Percentiles rank a stretch among this genome's conserved stretches.
Evolutionary conservation across 2,329 filamentous ascomycete genomes (phyloP).

Genomic region (Calonectria pseudoreteaudii): DNA sequence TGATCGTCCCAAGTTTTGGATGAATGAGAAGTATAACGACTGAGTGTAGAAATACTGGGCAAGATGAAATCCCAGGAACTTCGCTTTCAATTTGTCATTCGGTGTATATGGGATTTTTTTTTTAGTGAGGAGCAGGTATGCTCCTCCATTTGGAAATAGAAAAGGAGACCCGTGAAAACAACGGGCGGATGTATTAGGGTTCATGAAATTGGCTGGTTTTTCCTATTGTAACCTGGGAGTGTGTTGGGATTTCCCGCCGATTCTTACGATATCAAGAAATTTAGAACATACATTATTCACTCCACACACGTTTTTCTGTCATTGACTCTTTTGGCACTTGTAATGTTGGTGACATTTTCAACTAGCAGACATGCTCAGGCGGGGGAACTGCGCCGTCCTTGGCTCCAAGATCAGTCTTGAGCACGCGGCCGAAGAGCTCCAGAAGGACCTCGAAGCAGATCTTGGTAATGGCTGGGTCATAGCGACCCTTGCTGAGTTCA

Average conservation of each 20-base stretch:
- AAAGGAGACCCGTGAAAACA: constrained; percentile 28
- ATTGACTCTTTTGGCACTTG: neutral
- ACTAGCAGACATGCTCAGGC: constrained; percentile 79
- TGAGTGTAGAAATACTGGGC: constrained; percentile 26
- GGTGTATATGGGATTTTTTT: constrained; percentile 30
- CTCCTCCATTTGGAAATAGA: constrained; percentile 25
- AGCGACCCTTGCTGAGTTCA: constrained; percentile 92
- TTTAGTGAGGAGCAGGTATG: constrained; percentile 6
- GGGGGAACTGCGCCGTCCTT: constrained; percentile 70
- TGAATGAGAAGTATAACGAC: constrained; percentile 24
- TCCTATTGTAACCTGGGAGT: constrained; percentile 18
- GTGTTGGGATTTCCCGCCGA: constrained; percentile 33
- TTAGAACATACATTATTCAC: constrained; percentile 41
- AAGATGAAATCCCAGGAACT: constrained; percentile 15
- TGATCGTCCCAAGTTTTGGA: constrained; percentile 37
- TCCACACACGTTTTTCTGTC: constrained; percentile 16
- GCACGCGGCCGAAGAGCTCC: constrained; percentile 82
- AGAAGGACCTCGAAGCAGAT: constrained; percentile 92
- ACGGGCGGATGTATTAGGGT: constrained; percentile 32
- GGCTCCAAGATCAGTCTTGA: constrained; percentile 83
- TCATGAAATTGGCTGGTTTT: constrained; percentile 28
- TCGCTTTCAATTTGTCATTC: constrained; percentile 26
- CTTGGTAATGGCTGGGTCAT: constrained; percentile 87
- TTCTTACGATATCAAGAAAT: constrained; percentile 44
- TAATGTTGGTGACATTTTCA: constrained; percentile 3